These are phyloP conservation scores for Scutellaria galericulata DNA, from an alignment of 257 asterid species.

Conservation along the genomic window DNA sequence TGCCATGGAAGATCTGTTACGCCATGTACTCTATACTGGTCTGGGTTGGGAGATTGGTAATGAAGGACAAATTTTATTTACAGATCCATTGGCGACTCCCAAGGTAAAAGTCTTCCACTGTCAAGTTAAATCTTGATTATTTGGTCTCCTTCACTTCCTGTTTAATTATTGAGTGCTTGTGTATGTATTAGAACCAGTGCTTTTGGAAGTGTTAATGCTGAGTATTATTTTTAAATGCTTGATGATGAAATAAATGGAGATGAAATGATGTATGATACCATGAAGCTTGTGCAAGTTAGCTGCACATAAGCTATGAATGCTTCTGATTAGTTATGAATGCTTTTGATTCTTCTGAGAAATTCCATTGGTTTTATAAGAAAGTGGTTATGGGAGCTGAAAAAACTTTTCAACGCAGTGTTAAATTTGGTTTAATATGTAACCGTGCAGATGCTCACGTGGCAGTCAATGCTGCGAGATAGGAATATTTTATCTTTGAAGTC, in stretches of 20 bases:
- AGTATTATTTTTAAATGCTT: conserved; percentile 13
- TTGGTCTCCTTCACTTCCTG: conserved; percentile 13
- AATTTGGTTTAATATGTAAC: conserved; percentile 19
- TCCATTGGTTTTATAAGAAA: not conserved
- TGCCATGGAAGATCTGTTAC: conserved; percentile 91
- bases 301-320: conserved; percentile 19
- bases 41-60: conserved; percentile 98
- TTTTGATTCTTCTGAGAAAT: conserved; percentile 10
- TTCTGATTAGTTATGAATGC: conserved; percentile 1
- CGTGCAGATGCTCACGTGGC: conserved; percentile 6
- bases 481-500: conserved; percentile 6
- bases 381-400: conserved; percentile 2
- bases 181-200: not conserved
- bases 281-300: conserved; percentile 5
- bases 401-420: not conserved
- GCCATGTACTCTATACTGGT: conserved; percentile 75
- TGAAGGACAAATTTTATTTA: conserved; percentile 92
- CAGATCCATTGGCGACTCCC: conserved; percentile 95
- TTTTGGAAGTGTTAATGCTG: conserved; percentile 12
- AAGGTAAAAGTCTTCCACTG: conserved; percentile 54
- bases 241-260: conserved; percentile 17
- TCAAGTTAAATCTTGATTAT: conserved; percentile 27
- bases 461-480: conserved; percentile 13
- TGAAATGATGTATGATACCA: conserved; percentile 18
- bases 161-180: conserved; percentile 6